Base-by-base conservation (phyloP, 2,329 filamentous ascomycete species). In the Claviceps purpurea region DNA sequence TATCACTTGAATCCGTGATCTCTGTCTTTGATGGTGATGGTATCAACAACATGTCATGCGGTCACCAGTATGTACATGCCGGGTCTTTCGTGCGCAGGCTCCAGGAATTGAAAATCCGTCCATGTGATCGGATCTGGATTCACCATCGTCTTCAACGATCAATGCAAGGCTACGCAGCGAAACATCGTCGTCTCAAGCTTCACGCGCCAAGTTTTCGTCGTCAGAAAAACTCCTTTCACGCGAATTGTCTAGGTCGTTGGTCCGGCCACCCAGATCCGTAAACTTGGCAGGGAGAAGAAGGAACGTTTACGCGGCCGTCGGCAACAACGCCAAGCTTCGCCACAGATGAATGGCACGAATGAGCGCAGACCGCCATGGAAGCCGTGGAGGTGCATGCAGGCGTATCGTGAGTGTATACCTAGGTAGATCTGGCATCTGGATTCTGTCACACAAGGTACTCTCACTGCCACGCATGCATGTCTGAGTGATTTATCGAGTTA, bases 241-340 rank as follows among this genome's bases (percentile, higher is more conserved):
- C 6, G 10, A 13, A 14, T 13, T 22, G 18, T 24, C 41, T n/a
- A 14, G 14, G 41, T 6, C 41, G 13, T 43, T 13, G 41, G 18
- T 43, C 18, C 14, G 20, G 41, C 41, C 18, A 43, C 3, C 3
- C 41, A 43, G 18, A 22, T 22, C 18, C 41, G 22, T 43, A 13
- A 42, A 7, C 14, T 16, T 40, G n/a, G 39, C 39, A 41, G 16
- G 39, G 7, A 37, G 26, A 38, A 30, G 22, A 22, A 41, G 47
- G 26, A 41, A n/a, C 30, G 16, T 14, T 3, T 13, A 24, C n/a
- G 26, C 24, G 24, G 39, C 39, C n/a, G 37, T 34, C 34, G 47
- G 39, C 47, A 18, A 49, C 42, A 49, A 43, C 42, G 47, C 47
- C 47, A 49, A 42, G 47, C 38, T 11, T 42, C 39, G 39, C 39